These are phyloP conservation scores for Hymenoscyphus fructigenus DNA, from an alignment of 2,329 filamentous ascomycete genomes.

Conservation along the genomic window DNA sequence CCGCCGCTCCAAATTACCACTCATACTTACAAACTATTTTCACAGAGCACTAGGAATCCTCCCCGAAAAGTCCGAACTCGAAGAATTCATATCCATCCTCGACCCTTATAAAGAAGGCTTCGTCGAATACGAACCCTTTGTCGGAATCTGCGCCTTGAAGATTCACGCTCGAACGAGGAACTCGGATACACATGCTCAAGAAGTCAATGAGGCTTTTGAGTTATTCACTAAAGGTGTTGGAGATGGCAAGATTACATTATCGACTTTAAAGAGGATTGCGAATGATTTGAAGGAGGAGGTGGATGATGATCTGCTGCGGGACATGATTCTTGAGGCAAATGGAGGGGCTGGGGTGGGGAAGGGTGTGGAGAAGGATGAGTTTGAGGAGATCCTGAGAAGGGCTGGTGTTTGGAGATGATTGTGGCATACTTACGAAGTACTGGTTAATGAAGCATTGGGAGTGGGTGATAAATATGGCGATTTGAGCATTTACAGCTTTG, in stretches of 20 bases:
- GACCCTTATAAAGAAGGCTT: constrained; percentile 80
- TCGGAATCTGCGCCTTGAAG: constrained; percentile 86
- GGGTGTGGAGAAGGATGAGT: constrained; percentile 72
- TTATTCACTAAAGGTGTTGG: constrained; percentile 66
- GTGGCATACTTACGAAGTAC: neutral
- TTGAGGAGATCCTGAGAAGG: constrained; percentile 35
- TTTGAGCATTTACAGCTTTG: constrained; percentile 6
- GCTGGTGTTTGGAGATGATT: constrained; percentile 34
- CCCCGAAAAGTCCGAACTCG: constrained; percentile 64
- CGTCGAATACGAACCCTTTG: constrained; percentile 76
- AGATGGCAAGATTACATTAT: constrained; percentile 70
- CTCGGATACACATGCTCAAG: constrained; percentile 53
- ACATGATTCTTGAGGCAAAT: constrained; percentile 96
- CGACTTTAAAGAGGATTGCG: constrained; percentile 76
- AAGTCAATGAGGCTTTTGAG: constrained; percentile 78
- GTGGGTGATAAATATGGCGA: constrained; percentile 4
- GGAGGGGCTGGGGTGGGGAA: constrained; percentile 69
- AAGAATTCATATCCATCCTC: constrained; percentile 74
- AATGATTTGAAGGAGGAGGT: constrained; percentile 81
- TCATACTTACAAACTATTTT: neutral
- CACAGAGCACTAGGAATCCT: constrained; percentile 77
- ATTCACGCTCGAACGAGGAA: constrained; percentile 61
- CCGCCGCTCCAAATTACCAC: neutral
- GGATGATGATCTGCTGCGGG: constrained; percentile 76
- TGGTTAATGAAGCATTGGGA: neutral